Percentiles rank a stretch among this genome's conserved stretches.
These are phyloP conservation scores for Fusarium sp. DNA, from an alignment of 2,329 filamentous ascomycete genomes.

Conservation along the genomic window DNA sequence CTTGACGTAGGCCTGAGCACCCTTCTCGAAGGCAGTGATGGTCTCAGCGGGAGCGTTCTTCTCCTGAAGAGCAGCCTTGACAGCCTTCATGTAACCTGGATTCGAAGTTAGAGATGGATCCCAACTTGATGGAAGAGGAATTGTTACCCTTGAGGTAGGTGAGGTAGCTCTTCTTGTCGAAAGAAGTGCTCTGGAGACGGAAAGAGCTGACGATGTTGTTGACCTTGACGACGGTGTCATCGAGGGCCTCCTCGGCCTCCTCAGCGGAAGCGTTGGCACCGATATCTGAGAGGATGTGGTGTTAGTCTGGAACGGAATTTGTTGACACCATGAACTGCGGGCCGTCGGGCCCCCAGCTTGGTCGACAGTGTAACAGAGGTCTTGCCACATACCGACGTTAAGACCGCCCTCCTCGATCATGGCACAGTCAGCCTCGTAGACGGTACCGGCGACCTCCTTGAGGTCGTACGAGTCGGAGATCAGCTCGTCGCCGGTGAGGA, in stretches of 20 bases:
- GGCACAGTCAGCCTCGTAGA: slow-evolving; percentile 90
- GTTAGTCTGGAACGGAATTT: slow-evolving; percentile 20
- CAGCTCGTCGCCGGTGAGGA: slow-evolving; percentile 90
- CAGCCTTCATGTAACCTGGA: slow-evolving; percentile 86
- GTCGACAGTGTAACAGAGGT: not conserved
- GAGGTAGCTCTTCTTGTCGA: slow-evolving; percentile 90
- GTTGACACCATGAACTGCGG: not conserved
- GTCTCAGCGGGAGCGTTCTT: slow-evolving; percentile 68
- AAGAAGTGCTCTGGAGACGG: slow-evolving; percentile 78
- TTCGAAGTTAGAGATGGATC: slow-evolving; percentile 6
- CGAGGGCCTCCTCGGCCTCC: slow-evolving; percentile 77
- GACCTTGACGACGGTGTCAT: slow-evolving; percentile 75
- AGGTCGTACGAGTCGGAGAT: slow-evolving; percentile 93
- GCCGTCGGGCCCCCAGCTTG: not conserved
- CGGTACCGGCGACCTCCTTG: slow-evolving; percentile 78
- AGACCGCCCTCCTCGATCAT: slow-evolving; percentile 84
- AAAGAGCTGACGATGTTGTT: slow-evolving; percentile 95
- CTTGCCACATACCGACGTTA: slow-evolving; percentile 68
- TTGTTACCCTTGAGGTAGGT: slow-evolving; percentile 80
- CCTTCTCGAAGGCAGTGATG: slow-evolving; percentile 80
- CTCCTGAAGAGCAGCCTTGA: slow-evolving; percentile 74
- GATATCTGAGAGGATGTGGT: slow-evolving; percentile 63
- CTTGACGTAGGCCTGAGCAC: slow-evolving; percentile 78
- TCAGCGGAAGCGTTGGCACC: slow-evolving; percentile 98
- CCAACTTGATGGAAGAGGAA: not conserved